Evolutionary conservation across 345 rosid genomes (phyloP), one percentile per base, ranked within the genome.

Genomic region (Linum tenue): DNA sequence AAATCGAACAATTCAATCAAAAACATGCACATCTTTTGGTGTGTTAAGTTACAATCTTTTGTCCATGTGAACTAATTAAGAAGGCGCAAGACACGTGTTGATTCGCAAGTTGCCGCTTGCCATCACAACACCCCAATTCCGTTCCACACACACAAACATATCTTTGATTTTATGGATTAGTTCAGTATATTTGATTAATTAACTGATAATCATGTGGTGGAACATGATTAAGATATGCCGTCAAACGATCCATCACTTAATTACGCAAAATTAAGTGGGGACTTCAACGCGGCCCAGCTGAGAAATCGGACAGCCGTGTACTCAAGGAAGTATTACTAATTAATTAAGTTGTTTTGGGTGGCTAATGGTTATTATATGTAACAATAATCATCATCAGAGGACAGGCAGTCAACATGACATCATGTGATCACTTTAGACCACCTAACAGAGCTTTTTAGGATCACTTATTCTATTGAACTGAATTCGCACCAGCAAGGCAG

Each of bases 91-190:
- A 22, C 31, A 22, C 31, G n/a, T n/a, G 31, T 22, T 22, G 31
- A 22, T 6, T 62, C 4, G 48, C 5, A n/a, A 10, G 14, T 7
- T 6, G 1, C 5, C 35, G 6, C 8, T 9, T 7, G 35, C 65
- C 55, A 59, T 63, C 70, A 59, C 55, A 76, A 48, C 60, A n/a
- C 67, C 85, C 79, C 87, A 75, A 67, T 51, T 79, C 64, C 74
- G 77, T 79, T 78, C 79, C 64, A 5, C 36, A 5, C n/a, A 6
- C 22, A 38, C 14, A 5, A 39, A 37, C 42, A 15, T 64, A 56
- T 63, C 37, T 22, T 22, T 22, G 31, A 22, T 22, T 22, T 22
- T 22, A 22, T 22, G 31, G 31, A 22, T 22, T 22, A 12, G 55
- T 60, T 40, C 50, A 37, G 42, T 55, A 42, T 11, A 51, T 43